These are phyloP conservation scores for Olyra latifolia DNA, from an alignment of 176 grass and related monocot genomes.

Conservation along the genomic window DNA sequence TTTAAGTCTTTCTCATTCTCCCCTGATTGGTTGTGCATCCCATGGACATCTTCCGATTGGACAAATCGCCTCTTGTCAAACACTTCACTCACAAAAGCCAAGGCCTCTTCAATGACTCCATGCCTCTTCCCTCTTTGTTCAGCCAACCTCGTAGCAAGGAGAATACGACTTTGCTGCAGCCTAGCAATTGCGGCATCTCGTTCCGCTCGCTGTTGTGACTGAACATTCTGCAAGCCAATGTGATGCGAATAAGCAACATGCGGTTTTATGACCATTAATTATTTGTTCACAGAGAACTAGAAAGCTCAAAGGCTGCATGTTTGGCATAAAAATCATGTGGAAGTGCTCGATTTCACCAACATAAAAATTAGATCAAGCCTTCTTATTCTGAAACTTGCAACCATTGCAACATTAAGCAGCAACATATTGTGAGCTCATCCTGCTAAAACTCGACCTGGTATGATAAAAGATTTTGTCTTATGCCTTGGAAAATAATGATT, in stretches of 20 bases:
- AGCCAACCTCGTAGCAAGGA: slow-evolving; percentile 68
- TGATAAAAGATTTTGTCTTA: neutral
- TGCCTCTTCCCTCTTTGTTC: slow-evolving; percentile 64
- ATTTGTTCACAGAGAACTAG: neutral
- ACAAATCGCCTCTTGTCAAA: slow-evolving; percentile 40
- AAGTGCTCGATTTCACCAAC: neutral
- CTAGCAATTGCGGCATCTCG: slow-evolving; percentile 55
- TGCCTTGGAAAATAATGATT: neutral
- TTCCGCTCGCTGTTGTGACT: slow-evolving; percentile 56
- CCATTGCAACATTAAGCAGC: neutral
- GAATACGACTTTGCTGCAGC: slow-evolving; percentile 60
- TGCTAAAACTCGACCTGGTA: neutral
- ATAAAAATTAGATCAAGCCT: neutral
- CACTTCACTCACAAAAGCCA: slow-evolving; percentile 58
- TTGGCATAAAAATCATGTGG: neutral
- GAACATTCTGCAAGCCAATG: slow-evolving; percentile 45
- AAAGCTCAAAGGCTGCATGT: neutral
- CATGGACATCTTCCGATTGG: slow-evolving; percentile 24
- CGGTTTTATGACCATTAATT: neutral
- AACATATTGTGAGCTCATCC: neutral
- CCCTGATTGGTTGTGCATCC: slow-evolving; percentile 27
- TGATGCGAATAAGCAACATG: slow-evolving; percentile 22
- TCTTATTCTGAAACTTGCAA: neutral
- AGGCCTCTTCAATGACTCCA: slow-evolving; percentile 65
- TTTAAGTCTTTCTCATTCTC: slow-evolving; percentile 29